Evolutionary conservation across 2,329 filamentous ascomycete genomes (phyloP), one percentile per base, ranked within the genome.

Genomic region (Pyricularia sp.): DNA sequence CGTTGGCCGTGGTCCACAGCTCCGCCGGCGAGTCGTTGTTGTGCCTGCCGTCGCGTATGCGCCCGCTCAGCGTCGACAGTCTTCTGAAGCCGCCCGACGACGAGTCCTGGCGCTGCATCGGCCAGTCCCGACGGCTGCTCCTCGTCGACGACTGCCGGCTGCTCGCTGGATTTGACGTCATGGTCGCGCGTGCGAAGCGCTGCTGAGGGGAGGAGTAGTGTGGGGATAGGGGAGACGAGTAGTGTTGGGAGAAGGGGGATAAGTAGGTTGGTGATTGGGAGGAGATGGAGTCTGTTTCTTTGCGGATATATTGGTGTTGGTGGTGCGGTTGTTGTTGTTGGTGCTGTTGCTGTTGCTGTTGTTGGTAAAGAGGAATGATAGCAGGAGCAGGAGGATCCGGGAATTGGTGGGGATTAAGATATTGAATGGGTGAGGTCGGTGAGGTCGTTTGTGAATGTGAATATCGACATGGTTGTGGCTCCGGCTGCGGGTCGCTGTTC

Each of bases 1-100:
- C 30, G 55, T 68, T 64, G 58, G 67, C 67, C 20, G 30, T 55
- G n/a, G 67, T 68, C 67, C 63, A 59, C 58, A 68, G 31, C 67
- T 68, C 67, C 1, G 59, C 67, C 30, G 55, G 50, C 23, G 25
- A n/a, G 12, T 30, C 25, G 26, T 23, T 33, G 65, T 25, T 28
- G 17, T 30, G 26, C 12, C 14, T 5, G 23, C 25, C 36, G 7
- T 26, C 65, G 12, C 66, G 26, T 33, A 17, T 28, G 25, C 30
- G 66, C 26, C 28, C 28, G 50, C 20, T 23, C 30, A 30, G 33
- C n/a, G 10, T 23, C 25, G 65, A 42, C 25, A 63, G 59, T 26
- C 59, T 63, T 5, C 14, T 17, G 59, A 63, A 63, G 26, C 59
- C 59, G 26, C 59, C 59, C 59, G 59, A 12, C n/a, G 59, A 30